Conservation (phyloP, 2,329 filamentous ascomycete genomes). For the Paradendryphiella salina region DNA sequence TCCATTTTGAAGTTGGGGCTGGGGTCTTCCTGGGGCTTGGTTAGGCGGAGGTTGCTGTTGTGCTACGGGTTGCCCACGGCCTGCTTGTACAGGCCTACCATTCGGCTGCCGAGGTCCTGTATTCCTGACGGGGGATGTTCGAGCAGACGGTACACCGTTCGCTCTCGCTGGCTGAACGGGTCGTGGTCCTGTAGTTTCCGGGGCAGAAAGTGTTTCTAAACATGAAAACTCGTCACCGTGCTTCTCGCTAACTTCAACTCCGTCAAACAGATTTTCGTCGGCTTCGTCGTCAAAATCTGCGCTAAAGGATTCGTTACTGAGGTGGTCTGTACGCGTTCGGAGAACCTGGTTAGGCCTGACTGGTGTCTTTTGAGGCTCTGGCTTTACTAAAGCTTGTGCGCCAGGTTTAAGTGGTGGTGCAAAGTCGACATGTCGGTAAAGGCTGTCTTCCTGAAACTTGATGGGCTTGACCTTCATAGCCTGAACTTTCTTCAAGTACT, state of each 20-base stretch:
- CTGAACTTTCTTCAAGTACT: constrained; percentile 85
- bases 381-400: constrained; percentile 35
- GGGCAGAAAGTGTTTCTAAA: constrained; percentile 25
- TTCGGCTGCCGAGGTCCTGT: constrained; percentile 28
- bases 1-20: constrained; percentile 31
- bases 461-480: constrained; percentile 81
- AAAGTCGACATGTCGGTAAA: constrained; percentile 81
- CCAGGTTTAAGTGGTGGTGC: constrained; percentile 51
- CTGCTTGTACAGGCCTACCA: constrained; percentile 27
- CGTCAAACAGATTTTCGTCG: constrained; percentile 60
- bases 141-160: constrained; percentile 24
- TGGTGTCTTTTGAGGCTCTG: constrained; percentile 32
- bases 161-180: constrained; percentile 19
- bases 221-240: constrained; percentile 60
- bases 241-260: constrained; percentile 62
- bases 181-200: constrained; percentile 19
- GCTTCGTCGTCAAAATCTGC: constrained; percentile 60
- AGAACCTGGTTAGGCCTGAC: constrained; percentile 28
- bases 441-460: constrained; percentile 75
- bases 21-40: constrained; percentile 25
- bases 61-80: constrained; percentile 26
- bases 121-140: constrained; percentile 28
- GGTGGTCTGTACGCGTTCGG: constrained; percentile 40
- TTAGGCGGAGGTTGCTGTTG: constrained; percentile 33
- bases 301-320: constrained; percentile 38